Evolutionary conservation across 371 early-diverging fungal genomes (phyloP).

Genomic region (Mortierella sp.): DNA sequence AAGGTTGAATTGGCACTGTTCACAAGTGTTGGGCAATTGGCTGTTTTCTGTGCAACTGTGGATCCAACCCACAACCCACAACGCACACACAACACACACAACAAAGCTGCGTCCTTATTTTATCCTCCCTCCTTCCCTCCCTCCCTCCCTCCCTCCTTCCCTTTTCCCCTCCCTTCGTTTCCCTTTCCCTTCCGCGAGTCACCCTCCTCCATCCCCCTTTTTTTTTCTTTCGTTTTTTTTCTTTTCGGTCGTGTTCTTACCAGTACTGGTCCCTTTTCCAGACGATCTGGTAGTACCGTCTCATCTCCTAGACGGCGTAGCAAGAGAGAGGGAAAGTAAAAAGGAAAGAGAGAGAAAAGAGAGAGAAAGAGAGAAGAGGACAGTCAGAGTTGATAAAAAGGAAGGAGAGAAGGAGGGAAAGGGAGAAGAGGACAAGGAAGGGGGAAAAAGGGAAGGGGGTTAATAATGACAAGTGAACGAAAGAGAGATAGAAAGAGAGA

Average conservation of each 20-base stretch:
- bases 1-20: conserved; percentile 1
- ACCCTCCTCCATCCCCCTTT: neutral
- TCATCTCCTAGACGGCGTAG: neutral
- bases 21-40: neutral
- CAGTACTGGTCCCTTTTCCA: neutral
- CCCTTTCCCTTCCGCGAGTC: neutral
- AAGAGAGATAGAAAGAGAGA: neutral
- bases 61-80: conserved; percentile 22
- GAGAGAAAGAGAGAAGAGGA: neutral
- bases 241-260: neutral
- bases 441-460: neutral
- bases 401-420: neutral
- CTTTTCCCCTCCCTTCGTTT: neutral
- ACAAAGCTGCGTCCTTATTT: conserved; percentile 14
- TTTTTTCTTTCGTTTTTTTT: neutral
- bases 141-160: neutral
- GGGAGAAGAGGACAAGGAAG: neutral
- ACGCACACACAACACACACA: neutral
- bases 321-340: neutral
- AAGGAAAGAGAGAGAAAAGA: conserved; percentile 50
- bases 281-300: conserved; percentile 7
- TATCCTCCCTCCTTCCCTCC: neutral
- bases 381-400: too few relatives aligned
- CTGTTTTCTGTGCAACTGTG: conserved; percentile 46
- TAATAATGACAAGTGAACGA: neutral